A percentile compares a stretch with the other conserved stretches of the same genome.
Evolutionary conservation across 371 early-diverging fungal species (phyloP).

Genomic region (Fennellomyces sp.): DNA sequence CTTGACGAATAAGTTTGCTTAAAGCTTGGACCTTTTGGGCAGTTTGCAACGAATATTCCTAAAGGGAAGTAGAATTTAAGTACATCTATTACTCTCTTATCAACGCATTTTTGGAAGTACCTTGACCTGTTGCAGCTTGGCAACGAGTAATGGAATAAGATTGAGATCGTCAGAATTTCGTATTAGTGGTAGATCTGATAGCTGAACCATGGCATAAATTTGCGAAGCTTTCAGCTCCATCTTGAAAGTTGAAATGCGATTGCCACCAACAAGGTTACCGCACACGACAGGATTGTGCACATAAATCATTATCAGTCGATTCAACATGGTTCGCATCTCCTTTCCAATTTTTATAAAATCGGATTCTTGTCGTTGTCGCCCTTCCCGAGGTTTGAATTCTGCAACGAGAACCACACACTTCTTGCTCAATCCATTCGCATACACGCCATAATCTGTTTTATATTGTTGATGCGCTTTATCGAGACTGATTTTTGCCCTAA

Average conservation of each 20-base stretch:
- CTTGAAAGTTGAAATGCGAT: conserved; percentile 1
- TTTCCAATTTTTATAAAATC: conserved; percentile 21
- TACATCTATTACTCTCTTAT: too few species aligned
- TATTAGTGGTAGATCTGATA: not conserved
- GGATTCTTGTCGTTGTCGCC: not conserved
- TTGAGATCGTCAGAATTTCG: not conserved
- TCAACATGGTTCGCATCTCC: conserved; percentile 19
- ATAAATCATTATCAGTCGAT: conserved; percentile 9
- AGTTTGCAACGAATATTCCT: too few species aligned
- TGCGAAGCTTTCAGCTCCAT: conserved; percentile 10
- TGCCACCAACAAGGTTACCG: conserved; percentile 8
- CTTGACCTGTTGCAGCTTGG: not conserved
- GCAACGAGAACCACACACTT: conserved; percentile 7
- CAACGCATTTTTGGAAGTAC: too few species aligned
- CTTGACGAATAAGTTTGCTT: too few species aligned
- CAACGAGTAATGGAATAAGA: not conserved
- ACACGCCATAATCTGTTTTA: not conserved
- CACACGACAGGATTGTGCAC: conserved; percentile 9
- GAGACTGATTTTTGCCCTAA: not conserved
- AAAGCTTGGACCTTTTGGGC: too few species aligned
- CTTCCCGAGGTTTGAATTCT: conserved; percentile 7
- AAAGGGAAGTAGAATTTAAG: too few species aligned
- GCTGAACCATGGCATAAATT: conserved; percentile 10
- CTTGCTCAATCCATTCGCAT: not conserved
- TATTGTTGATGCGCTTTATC: not conserved